Percentiles rank a stretch among this genome's conserved stretches.
phyloP scores from a whole-genome alignment of 768 basidiomycete species.

The Pleurotus sapidus region DNA sequence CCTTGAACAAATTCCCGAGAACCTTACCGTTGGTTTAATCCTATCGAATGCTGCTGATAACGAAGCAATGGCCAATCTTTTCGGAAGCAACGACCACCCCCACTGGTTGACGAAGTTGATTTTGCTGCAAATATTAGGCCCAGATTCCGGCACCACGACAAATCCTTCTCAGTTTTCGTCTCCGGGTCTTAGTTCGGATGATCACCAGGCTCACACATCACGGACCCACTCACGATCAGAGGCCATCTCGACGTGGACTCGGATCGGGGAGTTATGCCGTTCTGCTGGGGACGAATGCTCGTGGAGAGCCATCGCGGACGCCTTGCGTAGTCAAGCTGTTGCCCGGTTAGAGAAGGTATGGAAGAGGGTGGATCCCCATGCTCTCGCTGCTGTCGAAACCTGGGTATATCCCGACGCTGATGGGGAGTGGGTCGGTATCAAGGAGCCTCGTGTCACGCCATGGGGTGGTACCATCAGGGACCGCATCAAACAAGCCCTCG shows the following conservation, averaged over 20 bases:
- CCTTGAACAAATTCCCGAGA: conserved; percentile 48
- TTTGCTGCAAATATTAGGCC: conserved; percentile 65
- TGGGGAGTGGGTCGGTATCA: conserved; percentile 25
- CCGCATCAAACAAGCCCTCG: conserved; percentile 44
- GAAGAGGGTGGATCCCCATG: conserved; percentile 66
- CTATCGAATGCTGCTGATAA: conserved; percentile 26
- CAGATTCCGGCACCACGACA: conserved; percentile 37
- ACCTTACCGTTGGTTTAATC: conserved; percentile 46
- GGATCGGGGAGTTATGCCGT: conserved; percentile 71
- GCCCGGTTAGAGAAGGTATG: conserved; percentile 78
- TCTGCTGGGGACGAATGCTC: conserved; percentile 75
- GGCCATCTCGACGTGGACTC: conserved; percentile 69
- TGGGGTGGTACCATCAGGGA: conserved; percentile 66
- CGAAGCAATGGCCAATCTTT: conserved; percentile 35
- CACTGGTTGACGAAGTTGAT: conserved; percentile 82
- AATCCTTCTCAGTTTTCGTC: conserved; percentile 10
- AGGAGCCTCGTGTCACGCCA: conserved; percentile 51
- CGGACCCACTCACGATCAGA: conserved; percentile 72
- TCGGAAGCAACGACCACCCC: conserved; percentile 68
- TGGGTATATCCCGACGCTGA: conserved; percentile 55
- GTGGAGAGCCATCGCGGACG: conserved; percentile 72
- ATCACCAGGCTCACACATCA: conserved; percentile 34
- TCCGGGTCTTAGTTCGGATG: conserved; percentile 32
- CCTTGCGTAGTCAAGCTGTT: conserved; percentile 70
- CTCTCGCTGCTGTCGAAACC: conserved; percentile 55